Percentiles rank a stretch among this genome's conserved stretches.
These are phyloP conservation scores for Striga hermonthica DNA, from an alignment of 305 asterid species.

Conservation along the genomic window DNA sequence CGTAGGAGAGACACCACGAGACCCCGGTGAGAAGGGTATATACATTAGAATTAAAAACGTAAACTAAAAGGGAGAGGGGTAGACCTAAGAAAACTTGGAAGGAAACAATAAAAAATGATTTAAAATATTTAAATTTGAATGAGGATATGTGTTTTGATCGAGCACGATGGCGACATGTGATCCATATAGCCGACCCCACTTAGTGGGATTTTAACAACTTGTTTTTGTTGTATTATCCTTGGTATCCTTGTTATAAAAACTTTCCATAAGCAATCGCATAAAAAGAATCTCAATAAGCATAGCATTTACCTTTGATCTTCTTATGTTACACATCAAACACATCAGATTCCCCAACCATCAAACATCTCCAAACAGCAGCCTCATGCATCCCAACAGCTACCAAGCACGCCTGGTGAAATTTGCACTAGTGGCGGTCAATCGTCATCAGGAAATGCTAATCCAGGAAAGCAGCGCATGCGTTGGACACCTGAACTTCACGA, in stretches of 20 bases:
- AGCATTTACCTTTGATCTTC: constrained; percentile 1
- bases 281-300: neutral
- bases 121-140: too few species aligned
- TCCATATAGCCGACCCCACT: too few species aligned
- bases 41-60: too few species aligned
- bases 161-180: too few species aligned
- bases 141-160: too few species aligned
- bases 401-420: constrained; percentile 59
- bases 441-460: constrained; percentile 61
- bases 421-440: constrained; percentile 45
- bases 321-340: constrained; percentile 34
- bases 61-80: neutral
- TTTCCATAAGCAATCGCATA: neutral
- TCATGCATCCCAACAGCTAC: constrained; percentile 44
- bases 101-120: too few species aligned
- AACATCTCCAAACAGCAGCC: constrained; percentile 47
- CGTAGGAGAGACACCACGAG: too few species aligned
- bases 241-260: too few species aligned
- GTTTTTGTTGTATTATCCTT: too few species aligned
- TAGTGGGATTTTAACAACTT: too few species aligned
- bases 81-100: too few species aligned
- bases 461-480: constrained; percentile 88
- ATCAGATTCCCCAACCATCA: constrained; percentile 46
- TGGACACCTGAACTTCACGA: constrained; percentile 98
- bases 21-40: too few species aligned